Evolutionary conservation across 2,329 filamentous ascomycete genomes (phyloP).

Genomic region (Epichloe coenophiala): DNA sequence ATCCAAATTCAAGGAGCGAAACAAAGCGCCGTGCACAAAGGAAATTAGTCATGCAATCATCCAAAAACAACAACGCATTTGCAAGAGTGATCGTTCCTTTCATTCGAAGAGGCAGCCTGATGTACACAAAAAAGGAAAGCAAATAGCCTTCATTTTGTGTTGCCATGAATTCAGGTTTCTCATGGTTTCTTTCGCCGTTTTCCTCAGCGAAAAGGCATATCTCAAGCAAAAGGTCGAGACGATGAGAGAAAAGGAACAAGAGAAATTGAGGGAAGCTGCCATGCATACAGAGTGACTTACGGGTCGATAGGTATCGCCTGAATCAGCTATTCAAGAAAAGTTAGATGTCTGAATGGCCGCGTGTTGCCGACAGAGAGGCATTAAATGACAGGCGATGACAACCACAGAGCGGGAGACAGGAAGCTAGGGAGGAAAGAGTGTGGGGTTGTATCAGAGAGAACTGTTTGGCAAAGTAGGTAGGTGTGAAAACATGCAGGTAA

Average conservation of each 20-base stretch:
- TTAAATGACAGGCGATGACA: not conserved
- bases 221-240: not conserved
- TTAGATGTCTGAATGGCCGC: constrained; percentile 23
- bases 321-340: constrained; percentile 37
- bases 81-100: not conserved
- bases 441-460: constrained; percentile 11
- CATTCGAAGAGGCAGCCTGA: not conserved
- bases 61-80: not conserved
- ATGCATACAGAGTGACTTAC: constrained; percentile 27
- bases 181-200: too few species aligned
- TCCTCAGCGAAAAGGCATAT: not conserved
- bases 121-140: not conserved
- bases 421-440: constrained; percentile 11
- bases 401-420: constrained; percentile 3
- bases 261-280: not conserved
- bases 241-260: constrained; percentile 1
- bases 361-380: not conserved
- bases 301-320: constrained; percentile 47
- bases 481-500: constrained; percentile 4
- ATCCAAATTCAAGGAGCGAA: not conserved
- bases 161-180: too few species aligned
- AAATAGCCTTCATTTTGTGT: not conserved
- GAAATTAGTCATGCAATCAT: not conserved
- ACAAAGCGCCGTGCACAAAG: not conserved
- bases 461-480: constrained; percentile 1